Evolutionary conservation across 2,329 filamentous ascomycete species (phyloP).

Genomic region (Fusarium brachygibbosum): DNA sequence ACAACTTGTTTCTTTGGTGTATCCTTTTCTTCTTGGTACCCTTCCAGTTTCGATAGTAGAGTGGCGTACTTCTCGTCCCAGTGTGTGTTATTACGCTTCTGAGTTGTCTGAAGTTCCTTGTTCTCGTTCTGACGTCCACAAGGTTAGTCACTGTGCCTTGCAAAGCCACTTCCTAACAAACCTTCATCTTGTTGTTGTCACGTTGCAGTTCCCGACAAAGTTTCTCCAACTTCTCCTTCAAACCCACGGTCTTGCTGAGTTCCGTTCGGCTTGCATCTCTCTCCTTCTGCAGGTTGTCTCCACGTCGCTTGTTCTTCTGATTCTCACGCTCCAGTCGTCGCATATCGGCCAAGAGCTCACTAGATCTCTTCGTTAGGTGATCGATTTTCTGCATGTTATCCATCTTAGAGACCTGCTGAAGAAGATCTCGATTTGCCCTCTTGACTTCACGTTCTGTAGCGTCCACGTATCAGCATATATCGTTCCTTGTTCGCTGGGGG

Average conservation of each 20-base stretch:
- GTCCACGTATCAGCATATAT: conserved; percentile 46
- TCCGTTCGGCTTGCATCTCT: conserved; percentile 91
- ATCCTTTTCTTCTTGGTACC: conserved; percentile 88
- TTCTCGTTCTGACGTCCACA: conserved; percentile 79
- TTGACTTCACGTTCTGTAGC: conserved; percentile 88
- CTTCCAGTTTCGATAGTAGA: conserved; percentile 86
- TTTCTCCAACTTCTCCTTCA: conserved; percentile 98
- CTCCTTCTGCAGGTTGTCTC: conserved; percentile 95
- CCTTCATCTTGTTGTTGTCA: conserved; percentile 99
- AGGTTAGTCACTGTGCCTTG: conserved; percentile 43
- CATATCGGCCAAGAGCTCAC: conserved; percentile 93
- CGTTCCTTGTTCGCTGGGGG: conserved; percentile 21
- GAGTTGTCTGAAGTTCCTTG: conserved; percentile 87
- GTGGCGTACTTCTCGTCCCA: conserved; percentile 88
- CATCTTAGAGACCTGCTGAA: conserved; percentile 90
- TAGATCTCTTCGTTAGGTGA: conserved; percentile 88
- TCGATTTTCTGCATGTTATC: conserved; percentile 93
- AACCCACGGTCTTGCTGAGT: conserved; percentile 86
- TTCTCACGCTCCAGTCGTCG: conserved; percentile 95
- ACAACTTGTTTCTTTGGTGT: conserved; percentile 83
- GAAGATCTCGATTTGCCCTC: conserved; percentile 91
- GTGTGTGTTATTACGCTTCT: conserved; percentile 83
- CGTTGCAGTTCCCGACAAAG: conserved; percentile 93
- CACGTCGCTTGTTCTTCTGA: conserved; percentile 94
- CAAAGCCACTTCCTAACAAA: conserved; percentile 57